A percentile compares a stretch with the other conserved stretches of the same genome.
phyloP scores from a whole-genome alignment of 2,329 filamentous ascomycete species.

The Penicillium sclerotigenum region DNA sequence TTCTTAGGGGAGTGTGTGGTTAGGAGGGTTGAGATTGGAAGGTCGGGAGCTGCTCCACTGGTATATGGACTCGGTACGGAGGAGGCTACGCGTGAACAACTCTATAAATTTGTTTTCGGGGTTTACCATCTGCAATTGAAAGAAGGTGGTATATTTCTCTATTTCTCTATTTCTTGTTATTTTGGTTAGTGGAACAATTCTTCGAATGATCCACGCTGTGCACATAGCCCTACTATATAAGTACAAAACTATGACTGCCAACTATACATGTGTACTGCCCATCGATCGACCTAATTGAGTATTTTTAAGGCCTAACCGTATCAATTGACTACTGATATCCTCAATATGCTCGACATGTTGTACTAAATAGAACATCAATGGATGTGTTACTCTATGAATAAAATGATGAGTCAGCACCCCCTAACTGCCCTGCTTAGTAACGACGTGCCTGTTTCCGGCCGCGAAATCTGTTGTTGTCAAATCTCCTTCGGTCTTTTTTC shows the following conservation, averaged over 20 bases:
- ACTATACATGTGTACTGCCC: neutral
- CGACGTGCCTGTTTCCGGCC: constrained; percentile 4
- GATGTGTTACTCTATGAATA: neutral
- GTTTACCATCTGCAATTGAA: neutral
- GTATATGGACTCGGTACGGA: constrained; percentile 1
- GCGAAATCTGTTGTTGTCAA: constrained; percentile 13
- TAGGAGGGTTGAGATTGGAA: constrained; percentile 1
- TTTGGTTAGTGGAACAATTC: neutral
- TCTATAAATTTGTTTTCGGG: neutral
- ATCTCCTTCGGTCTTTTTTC: constrained; percentile 1
- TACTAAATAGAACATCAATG: neutral
- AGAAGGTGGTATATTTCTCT: too few relatives aligned
- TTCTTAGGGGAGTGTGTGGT: constrained; percentile 7
- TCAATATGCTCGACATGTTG: neutral
- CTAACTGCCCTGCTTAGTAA: constrained; percentile 5
- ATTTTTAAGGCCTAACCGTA: neutral
- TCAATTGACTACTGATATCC: neutral
- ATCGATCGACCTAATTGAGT: neutral
- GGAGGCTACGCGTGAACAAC: neutral
- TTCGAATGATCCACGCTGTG: neutral
- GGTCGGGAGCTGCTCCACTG: constrained; percentile 7
- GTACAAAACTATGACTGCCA: neutral
- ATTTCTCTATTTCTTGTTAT: neutral
- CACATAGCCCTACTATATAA: neutral
- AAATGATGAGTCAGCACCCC: constrained; percentile 12